phyloP scores from a whole-genome alignment of 768 basidiomycete species.

The Daedalea quercina region DNA sequence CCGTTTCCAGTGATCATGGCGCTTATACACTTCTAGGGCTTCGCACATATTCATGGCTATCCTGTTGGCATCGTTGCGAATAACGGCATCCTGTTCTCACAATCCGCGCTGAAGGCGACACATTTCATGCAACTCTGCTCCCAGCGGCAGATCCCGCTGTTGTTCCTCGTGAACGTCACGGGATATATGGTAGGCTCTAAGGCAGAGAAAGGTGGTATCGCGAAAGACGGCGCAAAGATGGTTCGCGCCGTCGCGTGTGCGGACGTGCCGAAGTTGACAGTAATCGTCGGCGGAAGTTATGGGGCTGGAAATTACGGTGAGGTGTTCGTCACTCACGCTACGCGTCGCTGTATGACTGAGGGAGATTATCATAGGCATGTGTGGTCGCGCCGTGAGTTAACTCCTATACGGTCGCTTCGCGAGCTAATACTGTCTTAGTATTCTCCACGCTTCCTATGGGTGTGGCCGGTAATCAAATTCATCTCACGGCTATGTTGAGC shows the following conservation, averaged over 20 bases:
- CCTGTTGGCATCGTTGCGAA: constrained; percentile 91
- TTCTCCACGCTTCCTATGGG: constrained; percentile 92
- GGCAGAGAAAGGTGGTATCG: constrained; percentile 90
- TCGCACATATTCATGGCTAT: constrained; percentile 83
- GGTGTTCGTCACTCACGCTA: constrained; percentile 13
- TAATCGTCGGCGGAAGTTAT: constrained; percentile 89
- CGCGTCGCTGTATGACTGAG: not conserved
- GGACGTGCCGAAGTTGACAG: constrained; percentile 90
- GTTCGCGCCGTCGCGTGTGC: constrained; percentile 92
- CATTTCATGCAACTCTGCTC: constrained; percentile 95
- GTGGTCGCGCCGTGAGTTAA: constrained; percentile 78
- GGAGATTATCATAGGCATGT: constrained; percentile 68
- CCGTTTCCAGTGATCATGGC: not conserved
- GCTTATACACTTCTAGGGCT: constrained; percentile 44
- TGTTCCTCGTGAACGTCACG: constrained; percentile 96
- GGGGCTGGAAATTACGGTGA: constrained; percentile 93
- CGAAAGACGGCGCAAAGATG: constrained; percentile 96
- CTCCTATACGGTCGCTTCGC: constrained; percentile 1
- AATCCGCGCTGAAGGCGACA: constrained; percentile 88
- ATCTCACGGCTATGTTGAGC: not conserved
- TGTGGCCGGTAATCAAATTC: constrained; percentile 81
- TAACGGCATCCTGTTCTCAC: constrained; percentile 92
- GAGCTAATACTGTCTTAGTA: constrained; percentile 45
- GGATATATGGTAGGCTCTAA: constrained; percentile 98
- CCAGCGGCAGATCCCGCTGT: constrained; percentile 79